Evolutionary conservation across 352 stramenopile species (phyloP), one percentile per base, ranked within the genome.

Genomic region (Globisporangium paddicum): DNA sequence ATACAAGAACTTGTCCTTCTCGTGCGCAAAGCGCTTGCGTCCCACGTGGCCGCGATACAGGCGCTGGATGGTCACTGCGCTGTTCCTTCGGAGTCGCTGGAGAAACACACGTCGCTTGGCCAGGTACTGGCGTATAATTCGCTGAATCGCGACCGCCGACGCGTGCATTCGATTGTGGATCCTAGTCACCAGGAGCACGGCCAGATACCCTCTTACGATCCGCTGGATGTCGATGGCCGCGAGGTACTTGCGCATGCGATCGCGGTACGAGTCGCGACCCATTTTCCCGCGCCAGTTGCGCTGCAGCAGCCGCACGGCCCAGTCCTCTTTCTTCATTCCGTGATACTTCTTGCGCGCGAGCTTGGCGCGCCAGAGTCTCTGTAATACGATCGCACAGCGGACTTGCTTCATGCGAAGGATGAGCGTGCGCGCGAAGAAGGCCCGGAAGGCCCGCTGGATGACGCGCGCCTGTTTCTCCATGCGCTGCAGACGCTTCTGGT

Each of bases 1-100:
- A 56, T 98, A 98, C 47, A 98, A 71, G 57, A 97, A 98, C 64
- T 97, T 97, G 55, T 98, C 90, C n/a, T 86, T 75, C 73, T 98
- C 95, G 16, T 79, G 68, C 1, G 45, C 62, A 30, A 93, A 95
- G 5, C 85, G 78, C 55, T 75, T 71, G 45, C 95, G 79, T 0
- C 93, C 93, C 1, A 95, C 52, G 69, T 89, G 78, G 1, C 96
- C 96, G 21, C 95, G 85, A 60, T 87, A 98, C 13, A 96, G 66
- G 19, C 91, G 83, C 75, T 98, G 92, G 44, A 98, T 82, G 2
- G 65, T 69, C 18, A 83, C 81, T 6, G 77, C 80, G 16, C 87
- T 73, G 60, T 96, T 81, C 41, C 79, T 65, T 6, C 77, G 58
- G 19, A 58, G 50, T 45, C 85, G 73, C 56, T 80, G 67, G 59